Evolutionary conservation across 2,329 filamentous ascomycete genomes (phyloP).

Genomic region (Colletotrichum sublineola): DNA sequence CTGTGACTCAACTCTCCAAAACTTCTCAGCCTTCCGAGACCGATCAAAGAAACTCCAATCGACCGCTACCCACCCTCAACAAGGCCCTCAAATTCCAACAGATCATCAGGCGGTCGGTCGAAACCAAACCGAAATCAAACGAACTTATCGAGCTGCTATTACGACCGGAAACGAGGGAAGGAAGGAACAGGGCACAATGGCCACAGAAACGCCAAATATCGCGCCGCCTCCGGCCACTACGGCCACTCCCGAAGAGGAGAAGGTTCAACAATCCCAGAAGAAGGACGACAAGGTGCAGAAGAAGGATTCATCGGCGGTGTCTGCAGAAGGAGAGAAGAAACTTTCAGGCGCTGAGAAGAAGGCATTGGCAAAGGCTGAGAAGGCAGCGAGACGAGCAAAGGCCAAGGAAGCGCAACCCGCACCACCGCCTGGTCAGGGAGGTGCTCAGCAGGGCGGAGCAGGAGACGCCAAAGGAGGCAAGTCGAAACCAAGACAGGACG

Average conservation of each 20-base stretch:
- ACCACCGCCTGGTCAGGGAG: conserved; percentile 54
- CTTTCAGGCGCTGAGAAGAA: conserved; percentile 85
- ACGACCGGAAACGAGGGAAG: background rate
- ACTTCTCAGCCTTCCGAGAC: conserved; percentile 34
- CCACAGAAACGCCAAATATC: conserved; percentile 37
- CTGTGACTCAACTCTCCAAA: conserved; percentile 43
- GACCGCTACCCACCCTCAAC: background rate
- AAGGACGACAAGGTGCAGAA: conserved; percentile 30
- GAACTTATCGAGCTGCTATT: background rate
- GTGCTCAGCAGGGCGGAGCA: conserved; percentile 50
- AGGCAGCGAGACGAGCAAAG: conserved; percentile 84
- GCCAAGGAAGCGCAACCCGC: conserved; percentile 69
- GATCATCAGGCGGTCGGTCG: background rate
- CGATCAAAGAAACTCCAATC: conserved; percentile 17
- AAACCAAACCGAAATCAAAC: background rate
- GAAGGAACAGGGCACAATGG: conserved; percentile 23
- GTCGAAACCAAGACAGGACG: conserved; percentile 62
- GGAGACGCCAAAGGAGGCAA: conserved; percentile 63
- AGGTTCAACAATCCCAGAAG: conserved; percentile 29
- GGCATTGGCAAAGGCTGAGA: conserved; percentile 90
- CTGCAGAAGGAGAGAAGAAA: conserved; percentile 62
- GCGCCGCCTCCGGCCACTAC: conserved; percentile 22
- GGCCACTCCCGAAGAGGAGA: conserved; percentile 23
- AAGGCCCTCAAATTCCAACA: background rate
- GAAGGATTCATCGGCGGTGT: conserved; percentile 14